Conservation (phyloP, 2,329 filamentous ascomycete genomes). For the Dothideomycetidae sp. region DNA sequence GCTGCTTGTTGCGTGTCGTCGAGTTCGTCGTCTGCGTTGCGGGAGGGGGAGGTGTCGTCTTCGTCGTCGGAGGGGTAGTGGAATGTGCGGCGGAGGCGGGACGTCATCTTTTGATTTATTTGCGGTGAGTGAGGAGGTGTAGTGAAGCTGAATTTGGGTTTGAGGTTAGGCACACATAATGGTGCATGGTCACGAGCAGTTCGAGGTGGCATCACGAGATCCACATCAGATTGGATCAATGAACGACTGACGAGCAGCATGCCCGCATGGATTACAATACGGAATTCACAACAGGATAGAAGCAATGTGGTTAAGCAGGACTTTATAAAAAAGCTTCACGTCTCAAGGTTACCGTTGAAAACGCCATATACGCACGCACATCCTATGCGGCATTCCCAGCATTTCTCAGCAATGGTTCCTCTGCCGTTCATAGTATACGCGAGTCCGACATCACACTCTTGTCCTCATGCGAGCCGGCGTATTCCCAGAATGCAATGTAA, state of each 20-base stretch:
- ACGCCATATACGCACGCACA: slow-evolving; percentile 9
- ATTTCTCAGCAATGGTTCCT: slow-evolving; percentile 9
- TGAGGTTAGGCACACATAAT: too few relatives aligned
- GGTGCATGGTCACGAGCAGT: too few relatives aligned
- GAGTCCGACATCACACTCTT: slow-evolving; percentile 8
- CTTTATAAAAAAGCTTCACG: not conserved
- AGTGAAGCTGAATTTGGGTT: too few relatives aligned
- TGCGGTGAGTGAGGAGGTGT: not conserved
- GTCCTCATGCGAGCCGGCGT: slow-evolving; percentile 6
- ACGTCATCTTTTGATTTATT: slow-evolving; percentile 28
- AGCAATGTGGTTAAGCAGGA: not conserved
- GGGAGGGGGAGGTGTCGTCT: slow-evolving; percentile 39
- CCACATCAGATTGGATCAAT: too few relatives aligned
- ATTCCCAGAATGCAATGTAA: slow-evolving; percentile 7
- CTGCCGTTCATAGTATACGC: slow-evolving; percentile 6
- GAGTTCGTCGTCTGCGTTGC: slow-evolving; percentile 41
- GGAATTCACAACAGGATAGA: too few relatives aligned
- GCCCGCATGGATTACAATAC: too few relatives aligned
- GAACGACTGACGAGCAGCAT: too few relatives aligned
- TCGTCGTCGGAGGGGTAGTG: slow-evolving; percentile 52
- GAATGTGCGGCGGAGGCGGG: slow-evolving; percentile 64
- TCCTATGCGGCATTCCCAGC: slow-evolving; percentile 9
- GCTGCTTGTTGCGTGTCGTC: slow-evolving; percentile 65
- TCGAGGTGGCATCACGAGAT: too few relatives aligned
- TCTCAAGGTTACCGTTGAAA: slow-evolving; percentile 7